phyloP scores from a whole-genome alignment of 139 green algal genomes.

The Chlamydomonas incerta region DNA sequence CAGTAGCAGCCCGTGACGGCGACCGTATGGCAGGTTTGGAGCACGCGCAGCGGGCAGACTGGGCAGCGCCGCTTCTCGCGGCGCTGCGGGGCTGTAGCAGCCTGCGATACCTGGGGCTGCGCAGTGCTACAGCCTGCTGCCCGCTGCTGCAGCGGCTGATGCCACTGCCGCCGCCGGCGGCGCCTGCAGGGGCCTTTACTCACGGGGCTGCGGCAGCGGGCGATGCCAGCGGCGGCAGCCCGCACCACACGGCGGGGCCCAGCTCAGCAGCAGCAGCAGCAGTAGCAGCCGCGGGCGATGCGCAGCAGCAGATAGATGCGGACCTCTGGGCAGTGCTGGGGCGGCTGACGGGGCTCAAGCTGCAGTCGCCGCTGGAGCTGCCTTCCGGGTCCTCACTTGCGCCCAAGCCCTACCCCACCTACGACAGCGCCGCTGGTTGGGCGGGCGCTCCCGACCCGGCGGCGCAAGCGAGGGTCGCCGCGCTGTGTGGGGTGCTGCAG shows the following conservation, averaged over 20 bases:
- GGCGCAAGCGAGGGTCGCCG: neutral
- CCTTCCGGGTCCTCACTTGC: no score
- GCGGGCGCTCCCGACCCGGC: no score
- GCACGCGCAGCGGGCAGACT: no score
- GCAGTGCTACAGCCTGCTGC: neutral
- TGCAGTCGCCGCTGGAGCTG: neutral
- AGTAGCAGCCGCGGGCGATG: neutral
- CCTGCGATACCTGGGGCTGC: slow-evolving; percentile 6
- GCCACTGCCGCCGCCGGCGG: neutral
- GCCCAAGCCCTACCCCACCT: no score
- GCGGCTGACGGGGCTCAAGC: slow-evolving; percentile 1
- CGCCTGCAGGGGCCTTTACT: no score
- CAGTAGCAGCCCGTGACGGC: no score
- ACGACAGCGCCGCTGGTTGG: no score
- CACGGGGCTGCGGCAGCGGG: no score
- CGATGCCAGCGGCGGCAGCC: no score
- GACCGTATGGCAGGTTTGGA: no score
- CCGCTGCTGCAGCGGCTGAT: neutral
- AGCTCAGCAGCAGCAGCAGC: neutral
- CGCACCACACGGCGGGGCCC: no score
- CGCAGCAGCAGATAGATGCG: neutral
- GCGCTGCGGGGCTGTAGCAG: neutral
- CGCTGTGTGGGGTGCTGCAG: neutral
- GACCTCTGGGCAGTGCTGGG: neutral
- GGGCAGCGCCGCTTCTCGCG: neutral